Conservation (phyloP, 169 alveolate genomes). For the Cryptosporidium felis region DNA sequence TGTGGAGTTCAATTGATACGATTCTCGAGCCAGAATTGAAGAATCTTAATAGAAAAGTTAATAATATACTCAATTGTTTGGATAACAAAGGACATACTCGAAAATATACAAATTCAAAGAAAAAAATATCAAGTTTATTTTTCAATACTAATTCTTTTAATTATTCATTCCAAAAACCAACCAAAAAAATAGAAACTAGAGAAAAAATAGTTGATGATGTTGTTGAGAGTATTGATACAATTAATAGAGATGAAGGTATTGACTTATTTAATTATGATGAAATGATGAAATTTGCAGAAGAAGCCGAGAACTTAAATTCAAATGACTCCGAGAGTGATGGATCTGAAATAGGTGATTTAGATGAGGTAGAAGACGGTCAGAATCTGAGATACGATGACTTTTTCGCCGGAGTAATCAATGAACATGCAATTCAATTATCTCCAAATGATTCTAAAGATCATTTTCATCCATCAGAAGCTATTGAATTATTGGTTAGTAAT, state of each 20-base stretch:
- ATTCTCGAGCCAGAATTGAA: slow-evolving; percentile 10
- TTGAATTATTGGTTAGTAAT: neutral
- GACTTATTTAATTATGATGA: slow-evolving; percentile 53
- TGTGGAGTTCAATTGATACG: slow-evolving; percentile 29
- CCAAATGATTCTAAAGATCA: neutral
- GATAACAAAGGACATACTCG: too few species aligned
- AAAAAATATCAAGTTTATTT: neutral
- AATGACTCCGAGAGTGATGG: neutral
- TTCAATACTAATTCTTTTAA: neutral
- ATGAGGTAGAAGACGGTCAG: neutral
- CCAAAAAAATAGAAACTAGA: neutral
- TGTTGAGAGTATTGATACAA: neutral
- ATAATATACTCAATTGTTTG: neutral
- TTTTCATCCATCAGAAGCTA: neutral
- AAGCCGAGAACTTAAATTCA: neutral
- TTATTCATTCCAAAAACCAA: too few species aligned
- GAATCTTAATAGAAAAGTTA: neutral
- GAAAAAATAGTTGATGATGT: neutral
- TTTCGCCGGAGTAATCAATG: neutral
- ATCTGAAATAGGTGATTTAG: neutral
- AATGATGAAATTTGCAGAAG: slow-evolving; percentile 24
- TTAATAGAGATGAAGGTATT: neutral
- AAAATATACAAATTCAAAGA: neutral
- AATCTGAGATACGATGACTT: slow-evolving; percentile 33
- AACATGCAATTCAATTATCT: neutral